Percentiles rank a stretch among this genome's conserved stretches.
phyloP scores from a whole-genome alignment of 2,329 filamentous ascomycete species.

The Talaromyces sp. region DNA sequence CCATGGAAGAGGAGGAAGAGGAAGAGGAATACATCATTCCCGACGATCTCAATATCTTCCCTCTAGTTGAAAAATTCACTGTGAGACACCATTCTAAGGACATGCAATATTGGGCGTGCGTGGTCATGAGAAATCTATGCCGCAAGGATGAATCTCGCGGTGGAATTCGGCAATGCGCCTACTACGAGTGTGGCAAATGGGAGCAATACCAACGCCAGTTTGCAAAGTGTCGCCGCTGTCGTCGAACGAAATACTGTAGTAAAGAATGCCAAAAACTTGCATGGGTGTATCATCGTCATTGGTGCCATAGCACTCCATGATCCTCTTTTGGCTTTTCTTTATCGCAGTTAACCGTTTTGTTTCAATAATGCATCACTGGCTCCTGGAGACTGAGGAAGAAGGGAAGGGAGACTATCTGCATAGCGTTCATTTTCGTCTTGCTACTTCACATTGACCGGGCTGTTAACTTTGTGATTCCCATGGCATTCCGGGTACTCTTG shows the following conservation, averaged over 20 bases:
- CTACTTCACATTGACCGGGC: not conserved
- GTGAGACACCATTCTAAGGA: constrained; percentile 90
- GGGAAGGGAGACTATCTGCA: not conserved
- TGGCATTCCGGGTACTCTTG: not conserved
- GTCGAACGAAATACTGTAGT: constrained; percentile 97
- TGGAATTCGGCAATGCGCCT: constrained; percentile 93
- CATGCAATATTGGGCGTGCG: constrained; percentile 99
- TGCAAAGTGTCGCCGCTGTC: constrained; percentile 92
- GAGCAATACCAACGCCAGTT: constrained; percentile 95
- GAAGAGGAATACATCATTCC: constrained; percentile 85
- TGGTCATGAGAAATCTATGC: constrained; percentile 98
- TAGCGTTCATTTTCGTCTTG: not conserved
- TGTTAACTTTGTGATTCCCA: not conserved
- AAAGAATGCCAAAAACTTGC: constrained; percentile 99
- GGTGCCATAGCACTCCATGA: constrained; percentile 58
- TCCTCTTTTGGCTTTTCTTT: not conserved
- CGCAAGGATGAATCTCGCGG: constrained; percentile 93
- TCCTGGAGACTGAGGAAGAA: not conserved
- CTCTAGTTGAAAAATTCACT: constrained; percentile 95
- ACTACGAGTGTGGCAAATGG: constrained; percentile 98
- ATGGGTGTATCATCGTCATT: constrained; percentile 97
- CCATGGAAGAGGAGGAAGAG: constrained; percentile 53
- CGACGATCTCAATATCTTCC: constrained; percentile 97
- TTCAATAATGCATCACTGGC: not conserved
- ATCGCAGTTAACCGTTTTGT: not conserved